Conservation (phyloP, 202 grass and related monocot species). For the Schoenoplectus tabernaemontani region DNA sequence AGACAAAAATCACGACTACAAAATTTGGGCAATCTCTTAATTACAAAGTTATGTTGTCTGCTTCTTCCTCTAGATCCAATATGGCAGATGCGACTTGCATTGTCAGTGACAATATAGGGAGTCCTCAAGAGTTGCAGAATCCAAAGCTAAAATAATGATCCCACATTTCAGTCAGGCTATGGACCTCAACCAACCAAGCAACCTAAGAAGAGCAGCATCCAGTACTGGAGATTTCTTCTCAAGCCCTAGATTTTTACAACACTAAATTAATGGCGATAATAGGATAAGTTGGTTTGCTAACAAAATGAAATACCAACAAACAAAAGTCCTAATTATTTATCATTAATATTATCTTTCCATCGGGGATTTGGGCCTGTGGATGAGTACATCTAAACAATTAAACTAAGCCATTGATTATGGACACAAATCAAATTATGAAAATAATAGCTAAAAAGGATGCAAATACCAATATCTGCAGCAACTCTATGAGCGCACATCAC, state of each 20-base stretch:
- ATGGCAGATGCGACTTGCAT: background rate
- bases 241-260: slow-evolving; percentile 43
- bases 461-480: slow-evolving; percentile 84
- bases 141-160: background rate
- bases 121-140: background rate
- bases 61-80: background rate
- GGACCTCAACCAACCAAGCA: slow-evolving; percentile 82
- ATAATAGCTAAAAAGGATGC: background rate
- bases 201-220: slow-evolving; percentile 67
- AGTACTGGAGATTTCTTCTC: slow-evolving; percentile 76
- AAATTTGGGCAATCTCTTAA: slow-evolving; percentile 1
- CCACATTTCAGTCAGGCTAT: slow-evolving; percentile 16
- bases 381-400: background rate
- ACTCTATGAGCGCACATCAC: slow-evolving; percentile 96
- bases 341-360: background rate
- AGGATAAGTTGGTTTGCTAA: background rate
- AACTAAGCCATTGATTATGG: background rate
- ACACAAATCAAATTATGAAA: background rate
- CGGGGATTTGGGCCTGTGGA: background rate
- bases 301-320: background rate
- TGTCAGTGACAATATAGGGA: background rate
- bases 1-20: background rate
- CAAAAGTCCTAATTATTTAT: background rate
- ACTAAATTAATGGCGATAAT: slow-evolving; percentile 12
- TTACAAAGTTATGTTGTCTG: background rate